Conservation (phyloP, 768 basidiomycete genomes). For the Rubroboletus pulcherrimus region DNA sequence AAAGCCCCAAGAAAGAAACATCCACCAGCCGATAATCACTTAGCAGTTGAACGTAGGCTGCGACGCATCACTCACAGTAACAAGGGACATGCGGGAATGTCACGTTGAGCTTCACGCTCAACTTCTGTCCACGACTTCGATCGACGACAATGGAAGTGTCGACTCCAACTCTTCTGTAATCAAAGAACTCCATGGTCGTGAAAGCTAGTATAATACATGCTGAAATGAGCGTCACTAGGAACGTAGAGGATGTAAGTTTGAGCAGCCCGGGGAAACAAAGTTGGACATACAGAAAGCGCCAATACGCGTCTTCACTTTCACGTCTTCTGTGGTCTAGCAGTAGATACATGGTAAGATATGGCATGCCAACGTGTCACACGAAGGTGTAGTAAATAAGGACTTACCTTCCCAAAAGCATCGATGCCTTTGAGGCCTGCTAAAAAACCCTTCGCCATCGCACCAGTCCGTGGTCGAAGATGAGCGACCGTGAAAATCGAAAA, state of each 20-base stretch:
- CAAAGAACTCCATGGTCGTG: conserved; percentile 91
- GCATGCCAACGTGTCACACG: conserved; percentile 5
- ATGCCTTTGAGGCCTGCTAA: conserved; percentile 81
- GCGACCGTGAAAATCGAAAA: conserved; percentile 9
- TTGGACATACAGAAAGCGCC: conserved; percentile 78
- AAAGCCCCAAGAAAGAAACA: neutral
- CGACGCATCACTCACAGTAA: conserved; percentile 64
- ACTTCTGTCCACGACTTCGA: conserved; percentile 89
- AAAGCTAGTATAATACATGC: conserved; percentile 90
- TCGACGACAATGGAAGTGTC: conserved; percentile 95
- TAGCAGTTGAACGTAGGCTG: neutral
- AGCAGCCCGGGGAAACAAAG: neutral
- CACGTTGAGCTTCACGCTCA: conserved; percentile 87
- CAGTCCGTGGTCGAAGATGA: conserved; percentile 19
- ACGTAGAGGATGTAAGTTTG: conserved; percentile 5
- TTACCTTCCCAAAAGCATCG: conserved; percentile 98
- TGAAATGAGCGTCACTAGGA: conserved; percentile 83
- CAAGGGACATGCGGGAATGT: conserved; percentile 97
- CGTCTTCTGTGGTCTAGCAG: conserved; percentile 92
- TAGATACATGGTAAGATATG: conserved; percentile 7
- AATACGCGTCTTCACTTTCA: conserved; percentile 96
- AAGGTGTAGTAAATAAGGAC: conserved; percentile 8
- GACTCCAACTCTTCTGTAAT: conserved; percentile 82
- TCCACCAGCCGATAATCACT: neutral
- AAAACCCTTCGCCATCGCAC: conserved; percentile 72